Evolutionary conservation across 352 stramenopile genomes (phyloP), one percentile per base, ranked within the genome.

Genomic region (Phytophthora sp.): DNA sequence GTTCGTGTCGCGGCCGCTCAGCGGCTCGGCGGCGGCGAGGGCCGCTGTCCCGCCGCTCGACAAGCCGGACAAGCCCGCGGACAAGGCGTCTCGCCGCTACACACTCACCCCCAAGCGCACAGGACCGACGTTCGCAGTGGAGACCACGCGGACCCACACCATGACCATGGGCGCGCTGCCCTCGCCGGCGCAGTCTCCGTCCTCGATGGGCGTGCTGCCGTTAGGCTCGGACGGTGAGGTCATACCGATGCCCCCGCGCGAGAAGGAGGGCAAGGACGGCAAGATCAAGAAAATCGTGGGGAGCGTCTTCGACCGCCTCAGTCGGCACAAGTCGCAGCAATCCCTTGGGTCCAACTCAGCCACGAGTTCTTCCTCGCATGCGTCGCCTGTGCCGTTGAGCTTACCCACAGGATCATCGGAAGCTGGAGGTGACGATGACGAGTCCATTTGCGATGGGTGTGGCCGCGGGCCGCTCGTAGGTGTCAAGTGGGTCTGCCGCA

Each of bases 231-330:
- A 75, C 38, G 54, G 52, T 0, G 60, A 73, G 32, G 54, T 61
- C n/a, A 66, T 74, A 9, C 56, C 57, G 4, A 63, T 60, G 34
- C 57, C 58, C 34, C 53, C 49, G 5, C 56, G 58, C 6, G 61
- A 69, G 45, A 73, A 64, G 62, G 63, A 71, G 45, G 55, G 51
- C 23, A 78, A 83, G 35, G 75, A 87, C 45, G 75, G 79, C 60
- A 89, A 89, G 52, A 89, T 89, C 65, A 92, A 92, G 60, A 92
- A 92, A 54, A 84, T 92, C 39, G 76, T 92, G 48, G 83, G 81
- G 23, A 89, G 77, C 31, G 70, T 91, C 5, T 87, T 87, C 64
- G 81, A 88, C 44, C 78, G 82, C 2, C 59, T 91, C 24, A 86
- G 83, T 62, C 79, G 82, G 18, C 79, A 88, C 74, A 89, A 89